phyloP scores from a whole-genome alignment of 305 asterid genomes.

The Fraxinus sp. region DNA sequence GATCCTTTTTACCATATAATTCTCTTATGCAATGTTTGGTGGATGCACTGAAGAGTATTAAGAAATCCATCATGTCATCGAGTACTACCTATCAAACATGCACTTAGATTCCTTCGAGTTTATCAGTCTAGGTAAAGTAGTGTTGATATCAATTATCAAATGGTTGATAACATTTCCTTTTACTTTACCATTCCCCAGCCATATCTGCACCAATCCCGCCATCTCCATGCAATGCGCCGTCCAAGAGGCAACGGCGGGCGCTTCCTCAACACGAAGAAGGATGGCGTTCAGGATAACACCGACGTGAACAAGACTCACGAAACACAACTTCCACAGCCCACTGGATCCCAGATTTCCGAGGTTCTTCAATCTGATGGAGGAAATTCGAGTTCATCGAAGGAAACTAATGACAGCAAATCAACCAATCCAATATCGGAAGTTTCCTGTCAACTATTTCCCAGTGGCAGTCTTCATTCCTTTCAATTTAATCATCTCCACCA shows the following conservation, averaged over 20 bases:
- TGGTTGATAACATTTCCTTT: not conserved
- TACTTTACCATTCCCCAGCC: conserved; percentile 38
- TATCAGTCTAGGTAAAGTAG: not conserved
- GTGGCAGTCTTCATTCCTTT: conserved; percentile 29
- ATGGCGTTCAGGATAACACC: conserved; percentile 15
- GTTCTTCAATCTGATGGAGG: conserved; percentile 48
- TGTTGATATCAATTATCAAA: not conserved
- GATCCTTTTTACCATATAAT: not conserved
- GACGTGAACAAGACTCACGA: conserved; percentile 8
- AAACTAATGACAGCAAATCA: conserved; percentile 32
- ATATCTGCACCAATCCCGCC: conserved; percentile 75
- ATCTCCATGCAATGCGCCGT: conserved; percentile 86
- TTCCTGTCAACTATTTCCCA: conserved; percentile 28
- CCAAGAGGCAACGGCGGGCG: conserved; percentile 94
- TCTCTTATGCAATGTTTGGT: not conserved
- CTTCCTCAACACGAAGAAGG: conserved; percentile 63
- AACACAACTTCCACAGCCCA: conserved; percentile 13
- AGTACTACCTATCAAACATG: not conserved
- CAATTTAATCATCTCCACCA: conserved; percentile 27
- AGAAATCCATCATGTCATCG: not conserved
- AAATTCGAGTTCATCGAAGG: conserved; percentile 14
- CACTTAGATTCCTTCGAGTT: not conserved
- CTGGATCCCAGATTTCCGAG: conserved; percentile 46
- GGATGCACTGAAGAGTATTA: not conserved
- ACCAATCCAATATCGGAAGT: conserved; percentile 38